These are phyloP conservation scores for Maudiozyma humilis DNA, from an alignment of 1,139 yeast species.

Conservation along the genomic window DNA sequence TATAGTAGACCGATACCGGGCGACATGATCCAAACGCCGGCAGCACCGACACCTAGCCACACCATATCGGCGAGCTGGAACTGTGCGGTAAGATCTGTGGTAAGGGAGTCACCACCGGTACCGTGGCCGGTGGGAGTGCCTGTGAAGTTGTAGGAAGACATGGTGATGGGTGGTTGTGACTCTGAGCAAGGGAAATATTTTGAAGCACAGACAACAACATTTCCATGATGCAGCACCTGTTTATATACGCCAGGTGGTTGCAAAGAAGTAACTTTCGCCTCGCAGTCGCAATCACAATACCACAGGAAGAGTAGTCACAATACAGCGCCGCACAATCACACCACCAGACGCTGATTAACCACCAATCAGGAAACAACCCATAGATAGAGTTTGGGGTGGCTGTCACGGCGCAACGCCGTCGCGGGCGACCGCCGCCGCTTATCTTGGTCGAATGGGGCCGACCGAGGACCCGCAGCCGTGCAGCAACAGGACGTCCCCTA, in stretches of 20 bases:
- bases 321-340: neutral
- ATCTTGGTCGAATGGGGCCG: neutral
- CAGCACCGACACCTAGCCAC: slow-evolving; percentile 74
- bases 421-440: neutral
- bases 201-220: neutral
- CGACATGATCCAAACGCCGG: slow-evolving; percentile 83
- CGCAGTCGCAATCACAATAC: neutral
- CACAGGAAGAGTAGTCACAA: neutral
- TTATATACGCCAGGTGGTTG: neutral
- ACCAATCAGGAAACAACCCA: neutral
- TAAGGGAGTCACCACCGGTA: slow-evolving; percentile 74
- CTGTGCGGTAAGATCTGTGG: slow-evolving; percentile 63
- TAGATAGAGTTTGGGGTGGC: neutral
- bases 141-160: slow-evolving; percentile 29
- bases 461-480: neutral
- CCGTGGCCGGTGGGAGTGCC: slow-evolving; percentile 48
- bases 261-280: neutral
- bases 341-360: neutral
- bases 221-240: neutral
- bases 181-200: neutral
- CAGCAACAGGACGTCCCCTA: neutral
- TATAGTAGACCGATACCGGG: slow-evolving; percentile 90
- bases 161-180: slow-evolving; percentile 5
- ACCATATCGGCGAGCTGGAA: slow-evolving; percentile 75
- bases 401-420: neutral